Evolutionary conservation across 805 yeast genomes (phyloP).

Genomic region (Saturnispora quitensis): DNA sequence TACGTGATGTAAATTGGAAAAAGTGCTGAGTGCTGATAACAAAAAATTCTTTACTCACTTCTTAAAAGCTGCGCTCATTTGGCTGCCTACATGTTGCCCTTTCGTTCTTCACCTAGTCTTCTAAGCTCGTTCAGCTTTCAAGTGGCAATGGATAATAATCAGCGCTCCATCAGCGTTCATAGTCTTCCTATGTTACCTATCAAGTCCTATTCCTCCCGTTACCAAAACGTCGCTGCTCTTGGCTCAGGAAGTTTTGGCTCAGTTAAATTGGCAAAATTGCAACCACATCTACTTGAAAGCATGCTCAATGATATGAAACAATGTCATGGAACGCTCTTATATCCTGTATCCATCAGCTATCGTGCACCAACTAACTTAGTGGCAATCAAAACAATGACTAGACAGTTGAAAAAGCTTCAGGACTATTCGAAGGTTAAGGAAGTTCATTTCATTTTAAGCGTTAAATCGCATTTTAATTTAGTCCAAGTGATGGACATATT

Average conservation of each 20-base stretch:
- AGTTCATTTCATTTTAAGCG: constrained; percentile 52
- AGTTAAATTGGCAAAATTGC: constrained; percentile 53
- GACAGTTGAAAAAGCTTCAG: constrained; percentile 40
- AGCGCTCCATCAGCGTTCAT: neutral
- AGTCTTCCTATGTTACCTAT: constrained; percentile 26
- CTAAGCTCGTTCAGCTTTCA: neutral
- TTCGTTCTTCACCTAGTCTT: neutral
- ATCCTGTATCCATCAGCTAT: constrained; percentile 25
- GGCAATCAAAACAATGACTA: constrained; percentile 77
- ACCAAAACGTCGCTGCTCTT: constrained; percentile 41
- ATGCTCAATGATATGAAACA: constrained; percentile 17
- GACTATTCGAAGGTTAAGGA: constrained; percentile 57
- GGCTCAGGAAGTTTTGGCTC: constrained; percentile 76
- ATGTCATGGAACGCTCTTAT: constrained; percentile 42
- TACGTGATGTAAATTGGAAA: neutral
- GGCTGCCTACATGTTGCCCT: neutral
- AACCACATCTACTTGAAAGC: constrained; percentile 14
- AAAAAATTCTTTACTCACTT: neutral
- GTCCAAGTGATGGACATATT: constrained; percentile 74
- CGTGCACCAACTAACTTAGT: constrained; percentile 33
- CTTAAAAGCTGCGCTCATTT: neutral
- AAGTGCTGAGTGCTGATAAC: constrained; percentile 1
- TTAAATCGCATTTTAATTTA: constrained; percentile 63
- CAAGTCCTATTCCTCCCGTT: constrained; percentile 33
- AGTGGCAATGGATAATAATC: neutral